phyloP scores from a whole-genome alignment of 2,329 filamentous ascomycete species.

The Fusarium sambucinum region DNA sequence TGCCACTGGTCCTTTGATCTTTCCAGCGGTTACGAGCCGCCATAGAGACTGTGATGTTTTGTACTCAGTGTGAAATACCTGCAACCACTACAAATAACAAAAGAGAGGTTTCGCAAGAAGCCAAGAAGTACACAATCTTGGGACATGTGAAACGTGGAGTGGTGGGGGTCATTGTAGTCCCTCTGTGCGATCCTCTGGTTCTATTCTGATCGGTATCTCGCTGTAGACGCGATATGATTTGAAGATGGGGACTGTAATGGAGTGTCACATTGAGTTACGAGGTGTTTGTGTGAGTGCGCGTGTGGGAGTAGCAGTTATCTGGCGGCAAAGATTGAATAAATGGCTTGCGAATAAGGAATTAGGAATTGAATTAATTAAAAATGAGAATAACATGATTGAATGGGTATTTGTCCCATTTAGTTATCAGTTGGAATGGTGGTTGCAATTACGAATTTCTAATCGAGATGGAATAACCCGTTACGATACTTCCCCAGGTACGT shows the following conservation, averaged over 20 bases:
- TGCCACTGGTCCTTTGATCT: slow-evolving; percentile 7
- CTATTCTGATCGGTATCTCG: slow-evolving; percentile 36
- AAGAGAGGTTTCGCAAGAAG: slow-evolving; percentile 19
- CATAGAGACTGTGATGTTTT: not conserved
- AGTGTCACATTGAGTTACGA: slow-evolving; percentile 38
- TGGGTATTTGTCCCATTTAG: not conserved
- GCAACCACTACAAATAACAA: slow-evolving; percentile 22
- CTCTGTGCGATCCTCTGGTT: slow-evolving; percentile 20
- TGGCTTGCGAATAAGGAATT: slow-evolving; percentile 10
- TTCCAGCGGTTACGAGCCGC: slow-evolving; percentile 38
- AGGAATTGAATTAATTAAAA: slow-evolving; percentile 3
- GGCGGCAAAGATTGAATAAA: slow-evolving; percentile 8
- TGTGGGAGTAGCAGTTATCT: slow-evolving; percentile 11
- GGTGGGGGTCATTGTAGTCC: slow-evolving; percentile 25
- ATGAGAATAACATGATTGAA: not conserved
- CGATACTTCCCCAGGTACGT: not conserved
- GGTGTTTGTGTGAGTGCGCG: slow-evolving; percentile 14
- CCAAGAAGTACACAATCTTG: slow-evolving; percentile 13
- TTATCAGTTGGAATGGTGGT: not conserved
- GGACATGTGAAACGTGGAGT: slow-evolving; percentile 35
- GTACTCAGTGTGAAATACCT: slow-evolving; percentile 8
- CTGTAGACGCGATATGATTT: slow-evolving; percentile 36
- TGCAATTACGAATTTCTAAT: not conserved
- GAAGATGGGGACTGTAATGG: slow-evolving; percentile 22
- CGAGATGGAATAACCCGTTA: not conserved